These are phyloP conservation scores for Scutellaria galericulata DNA, from an alignment of 257 asterid genomes.

Conservation along the genomic window DNA sequence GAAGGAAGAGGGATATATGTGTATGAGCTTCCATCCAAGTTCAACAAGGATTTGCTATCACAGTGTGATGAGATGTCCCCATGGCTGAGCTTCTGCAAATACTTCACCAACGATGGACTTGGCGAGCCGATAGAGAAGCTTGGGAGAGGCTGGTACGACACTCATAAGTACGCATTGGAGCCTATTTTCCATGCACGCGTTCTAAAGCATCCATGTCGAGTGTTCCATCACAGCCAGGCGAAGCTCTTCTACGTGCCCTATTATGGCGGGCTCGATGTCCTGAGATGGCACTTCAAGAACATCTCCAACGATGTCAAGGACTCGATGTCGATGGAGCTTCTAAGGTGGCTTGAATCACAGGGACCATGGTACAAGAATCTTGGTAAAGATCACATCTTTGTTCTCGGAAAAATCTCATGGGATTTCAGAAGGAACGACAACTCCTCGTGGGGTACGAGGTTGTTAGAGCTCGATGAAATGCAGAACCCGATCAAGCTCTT, in stretches of 20 bases:
- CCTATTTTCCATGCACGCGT: constrained; percentile 63
- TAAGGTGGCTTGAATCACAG: constrained; percentile 67
- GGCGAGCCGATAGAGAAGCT: constrained; percentile 57
- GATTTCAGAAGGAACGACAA: constrained; percentile 60
- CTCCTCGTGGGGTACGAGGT: constrained; percentile 64
- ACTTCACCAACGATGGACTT: constrained; percentile 52
- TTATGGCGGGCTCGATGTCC: constrained; percentile 71
- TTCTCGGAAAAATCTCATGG: constrained; percentile 71
- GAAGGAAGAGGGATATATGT: constrained; percentile 61
- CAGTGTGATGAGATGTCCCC: constrained; percentile 63
- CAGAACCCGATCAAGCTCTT: constrained; percentile 71
- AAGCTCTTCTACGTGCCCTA: constrained; percentile 70
- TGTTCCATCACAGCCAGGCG: constrained; percentile 50
- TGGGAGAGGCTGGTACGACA: constrained; percentile 62
- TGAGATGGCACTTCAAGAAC: constrained; percentile 83
- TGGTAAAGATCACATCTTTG: constrained; percentile 74
- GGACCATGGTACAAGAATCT: constrained; percentile 52
- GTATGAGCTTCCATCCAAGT: constrained; percentile 68
- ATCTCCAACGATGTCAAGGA: constrained; percentile 58
- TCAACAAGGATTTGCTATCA: constrained; percentile 61
- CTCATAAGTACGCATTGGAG: constrained; percentile 76
- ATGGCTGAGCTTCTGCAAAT: constrained; percentile 58
- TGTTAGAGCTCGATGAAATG: constrained; percentile 71
- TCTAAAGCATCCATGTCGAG: constrained; percentile 72
- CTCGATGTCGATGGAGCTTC: constrained; percentile 45